Evolutionary conservation across 2,329 filamentous ascomycete genomes (phyloP), one percentile per base, ranked within the genome.

Genomic region (Metarhizium album): DNA sequence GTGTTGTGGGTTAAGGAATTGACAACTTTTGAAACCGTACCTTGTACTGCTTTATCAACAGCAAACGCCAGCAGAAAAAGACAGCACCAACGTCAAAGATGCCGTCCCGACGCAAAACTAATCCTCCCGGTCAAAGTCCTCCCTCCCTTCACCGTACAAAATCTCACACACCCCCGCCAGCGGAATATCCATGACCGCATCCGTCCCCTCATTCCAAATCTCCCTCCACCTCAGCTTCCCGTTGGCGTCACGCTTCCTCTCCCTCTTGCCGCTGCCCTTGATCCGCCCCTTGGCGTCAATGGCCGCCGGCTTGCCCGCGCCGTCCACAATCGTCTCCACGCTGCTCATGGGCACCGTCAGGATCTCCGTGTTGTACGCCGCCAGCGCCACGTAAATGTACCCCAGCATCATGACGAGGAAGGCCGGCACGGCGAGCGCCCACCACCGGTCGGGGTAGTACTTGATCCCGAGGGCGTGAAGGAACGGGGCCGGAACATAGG

Each of bases 361-460:
- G 54, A 91, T 87, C 59, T 89, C 87, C 1, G 86, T 86, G 67
- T 98, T 98, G 68, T 95, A 97, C 45, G 81, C 78, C 45, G 90
- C 90, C 35, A 98, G 79, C 40, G 93, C 93, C 9, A 95, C 83
- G 69, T 95, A 98, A 56, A 96, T 94, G 70, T 95, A 98, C 24
- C 93, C 78, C 33, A 97, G 75, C 45, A 84, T 71, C 78, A 93
- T 90, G 50, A 96, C 90, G 31, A 96, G 74, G 74, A 90, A 97
- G 5, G 87, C 84, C 0, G 93, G 93, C 14, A 96, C 82, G 1
- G 93, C 93, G 20, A 98, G 78, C 46, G 87, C 88, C 93, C 93
- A 98, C 93, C 93, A 98, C 46, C 93, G 82, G 67, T 96, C 90
- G 1, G 93, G 93, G 62, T 96, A 98, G 74, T 97, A 97, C 70